phyloP scores from a whole-genome alignment of 345 rosid species.

The Luvunga scandens region DNA sequence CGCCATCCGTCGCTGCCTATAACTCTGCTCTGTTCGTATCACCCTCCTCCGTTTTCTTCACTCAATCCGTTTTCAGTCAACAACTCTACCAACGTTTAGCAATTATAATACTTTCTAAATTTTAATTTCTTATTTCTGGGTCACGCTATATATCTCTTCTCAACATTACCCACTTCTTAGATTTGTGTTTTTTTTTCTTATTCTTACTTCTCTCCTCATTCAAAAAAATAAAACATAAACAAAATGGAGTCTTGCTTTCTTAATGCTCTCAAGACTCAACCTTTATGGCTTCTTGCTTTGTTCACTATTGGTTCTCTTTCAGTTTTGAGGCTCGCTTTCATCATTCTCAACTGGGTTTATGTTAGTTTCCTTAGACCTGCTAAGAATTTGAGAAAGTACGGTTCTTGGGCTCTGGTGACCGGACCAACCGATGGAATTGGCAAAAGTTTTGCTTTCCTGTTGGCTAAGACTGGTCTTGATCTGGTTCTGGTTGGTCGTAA shows the following conservation, averaged over 20 bases:
- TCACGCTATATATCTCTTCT: background rate
- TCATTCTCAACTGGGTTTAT: constrained; percentile 64
- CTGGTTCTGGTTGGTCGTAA: constrained; percentile 82
- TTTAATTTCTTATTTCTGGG: background rate
- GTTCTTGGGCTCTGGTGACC: constrained; percentile 94
- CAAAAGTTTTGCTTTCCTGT: constrained; percentile 76
- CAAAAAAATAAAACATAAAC: too few relatives aligned
- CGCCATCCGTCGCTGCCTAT: too few relatives aligned
- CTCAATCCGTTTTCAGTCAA: constrained; percentile 7
- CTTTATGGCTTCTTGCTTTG: constrained; percentile 55
- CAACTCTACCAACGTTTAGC: background rate
- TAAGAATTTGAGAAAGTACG: constrained; percentile 80
- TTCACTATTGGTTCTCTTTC: constrained; percentile 60
- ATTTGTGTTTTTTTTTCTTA: background rate
- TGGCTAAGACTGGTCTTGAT: constrained; percentile 75
- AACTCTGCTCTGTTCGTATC: background rate
- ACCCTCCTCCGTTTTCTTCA: background rate
- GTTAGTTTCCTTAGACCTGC: constrained; percentile 79
- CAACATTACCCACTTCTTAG: constrained; percentile 15
- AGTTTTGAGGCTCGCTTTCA: constrained; percentile 38
- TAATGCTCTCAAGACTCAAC: constrained; percentile 54
- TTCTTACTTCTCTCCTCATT: background rate
- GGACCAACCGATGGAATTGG: constrained; percentile 97
- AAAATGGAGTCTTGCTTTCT: constrained; percentile 54
- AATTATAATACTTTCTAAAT: too few relatives aligned